A percentile compares a stretch with the other conserved stretches of the same genome.
phyloP scores from a whole-genome alignment of 2,329 filamentous ascomycete genomes.

The Colletotrichum musicola region DNA sequence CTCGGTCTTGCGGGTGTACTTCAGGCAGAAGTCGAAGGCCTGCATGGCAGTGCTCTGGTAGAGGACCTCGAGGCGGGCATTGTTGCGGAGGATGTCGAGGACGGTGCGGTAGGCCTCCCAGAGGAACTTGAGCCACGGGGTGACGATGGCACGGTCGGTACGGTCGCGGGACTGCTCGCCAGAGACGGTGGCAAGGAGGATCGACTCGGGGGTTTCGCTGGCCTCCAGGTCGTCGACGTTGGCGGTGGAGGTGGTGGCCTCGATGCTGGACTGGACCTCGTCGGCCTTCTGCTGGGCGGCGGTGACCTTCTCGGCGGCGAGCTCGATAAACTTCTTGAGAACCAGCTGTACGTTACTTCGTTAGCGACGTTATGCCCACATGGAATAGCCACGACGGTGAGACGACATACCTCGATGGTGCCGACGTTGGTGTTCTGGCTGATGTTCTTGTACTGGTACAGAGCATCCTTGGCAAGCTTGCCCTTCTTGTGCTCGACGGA shows the following conservation, averaged over 20 bases:
- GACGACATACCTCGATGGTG: conserved; percentile 83
- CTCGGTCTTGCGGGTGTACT: conserved; percentile 98
- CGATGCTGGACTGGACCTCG: conserved; percentile 89
- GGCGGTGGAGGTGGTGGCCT: conserved; percentile 77
- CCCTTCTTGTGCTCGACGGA: conserved; percentile 98
- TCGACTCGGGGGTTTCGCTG: conserved; percentile 97
- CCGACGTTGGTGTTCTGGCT: conserved; percentile 98
- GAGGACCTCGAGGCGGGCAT: conserved; percentile 95
- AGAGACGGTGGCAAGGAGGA: conserved; percentile 96
- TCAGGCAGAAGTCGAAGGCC: conserved; percentile 98
- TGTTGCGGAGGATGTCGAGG: conserved; percentile 98
- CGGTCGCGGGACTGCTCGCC: conserved; percentile 97
- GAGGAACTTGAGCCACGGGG: conserved; percentile 98
- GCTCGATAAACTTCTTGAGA: conserved; percentile 97
- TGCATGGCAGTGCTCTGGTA: conserved; percentile 99
- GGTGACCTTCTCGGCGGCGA: conserved; percentile 95
- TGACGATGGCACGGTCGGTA: conserved; percentile 97
- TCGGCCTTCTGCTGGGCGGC: conserved; percentile 96
- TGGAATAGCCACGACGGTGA: neutral
- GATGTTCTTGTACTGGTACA: conserved; percentile 99
- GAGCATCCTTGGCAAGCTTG: conserved; percentile 97
- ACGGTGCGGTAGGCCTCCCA: conserved; percentile 99
- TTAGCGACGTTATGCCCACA: conserved; percentile 23
- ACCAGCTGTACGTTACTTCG: conserved; percentile 71
- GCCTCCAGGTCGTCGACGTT: conserved; percentile 97